These are phyloP conservation scores for Ramaria sp. DNA, from an alignment of 768 basidiomycete genomes.

Conservation along the genomic window DNA sequence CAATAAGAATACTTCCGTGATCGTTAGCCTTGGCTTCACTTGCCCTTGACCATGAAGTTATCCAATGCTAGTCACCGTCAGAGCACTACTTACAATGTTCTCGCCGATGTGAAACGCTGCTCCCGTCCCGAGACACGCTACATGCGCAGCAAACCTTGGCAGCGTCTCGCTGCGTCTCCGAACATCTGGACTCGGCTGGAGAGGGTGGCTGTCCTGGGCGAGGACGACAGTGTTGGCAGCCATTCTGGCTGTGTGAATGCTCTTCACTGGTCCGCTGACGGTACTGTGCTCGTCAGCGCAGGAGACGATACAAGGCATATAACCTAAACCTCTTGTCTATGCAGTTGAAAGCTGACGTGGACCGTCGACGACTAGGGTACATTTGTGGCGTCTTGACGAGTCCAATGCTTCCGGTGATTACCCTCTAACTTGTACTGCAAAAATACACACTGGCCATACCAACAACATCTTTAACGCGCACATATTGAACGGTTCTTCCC, in stretches of 20 bases:
- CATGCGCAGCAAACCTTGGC: background rate
- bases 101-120: background rate
- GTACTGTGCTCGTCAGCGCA: conserved; percentile 53
- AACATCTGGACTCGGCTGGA: conserved; percentile 32
- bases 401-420: conserved; percentile 36
- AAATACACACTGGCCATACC: conserved; percentile 71
- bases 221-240: conserved; percentile 33
- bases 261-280: conserved; percentile 59
- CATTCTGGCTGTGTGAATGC: conserved; percentile 83
- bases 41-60: background rate
- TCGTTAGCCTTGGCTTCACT: background rate
- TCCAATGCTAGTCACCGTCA: background rate
- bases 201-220: conserved; percentile 65
- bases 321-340: background rate
- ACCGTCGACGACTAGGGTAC: conserved; percentile 34
- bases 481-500: conserved; percentile 68
- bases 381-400: conserved; percentile 66
- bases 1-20: background rate
- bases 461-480: conserved; percentile 81
- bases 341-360: background rate
- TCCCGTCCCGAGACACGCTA: background rate
- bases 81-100: background rate
- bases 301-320: conserved; percentile 65
- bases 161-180: background rate
- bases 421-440: conserved; percentile 52